Evolutionary conservation across 2,329 filamentous ascomycete species (phyloP).

Genomic region (Stachybotrys elegans): DNA sequence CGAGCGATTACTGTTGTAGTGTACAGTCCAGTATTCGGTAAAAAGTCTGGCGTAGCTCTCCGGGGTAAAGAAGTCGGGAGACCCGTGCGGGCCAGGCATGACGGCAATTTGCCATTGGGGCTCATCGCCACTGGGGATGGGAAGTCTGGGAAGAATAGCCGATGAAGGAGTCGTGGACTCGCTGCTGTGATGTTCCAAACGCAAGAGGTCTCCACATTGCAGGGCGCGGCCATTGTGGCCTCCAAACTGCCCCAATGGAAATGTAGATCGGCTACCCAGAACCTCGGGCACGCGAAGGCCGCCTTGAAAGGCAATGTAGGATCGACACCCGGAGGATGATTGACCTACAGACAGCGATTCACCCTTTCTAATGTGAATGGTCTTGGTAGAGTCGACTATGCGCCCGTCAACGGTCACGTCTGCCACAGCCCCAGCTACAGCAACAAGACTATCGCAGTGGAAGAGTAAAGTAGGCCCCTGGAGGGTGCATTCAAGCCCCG

Average conservation of each 20-base stretch:
- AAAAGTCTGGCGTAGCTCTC: constrained; percentile 25
- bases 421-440: constrained; percentile 24
- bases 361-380: constrained; percentile 15
- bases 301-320: constrained; percentile 28
- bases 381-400: constrained; percentile 14
- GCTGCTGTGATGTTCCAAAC: constrained; percentile 7
- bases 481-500: constrained; percentile 29
- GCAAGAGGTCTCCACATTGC: constrained; percentile 22
- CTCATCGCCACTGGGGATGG: constrained; percentile 18
- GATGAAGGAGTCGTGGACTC: rapidly evolving
- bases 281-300: constrained; percentile 27
- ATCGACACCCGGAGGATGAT: constrained; percentile 23
- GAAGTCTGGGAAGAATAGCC: constrained; percentile 4
- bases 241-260: constrained; percentile 26
- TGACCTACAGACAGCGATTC: constrained; percentile 20
- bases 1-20: constrained; percentile 35
- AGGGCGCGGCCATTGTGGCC: constrained; percentile 28
- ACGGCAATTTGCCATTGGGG: constrained; percentile 25
- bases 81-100: constrained; percentile 32
- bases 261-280: constrained; percentile 25
- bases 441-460: constrained; percentile 23
- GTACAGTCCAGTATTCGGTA: constrained; percentile 28
- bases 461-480: constrained; percentile 29
- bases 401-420: constrained; percentile 19
- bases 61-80: constrained; percentile 30